Evolutionary conservation across 371 early-diverging fungal species (phyloP).

Genomic region (Apophysomyces ossiformis): DNA sequence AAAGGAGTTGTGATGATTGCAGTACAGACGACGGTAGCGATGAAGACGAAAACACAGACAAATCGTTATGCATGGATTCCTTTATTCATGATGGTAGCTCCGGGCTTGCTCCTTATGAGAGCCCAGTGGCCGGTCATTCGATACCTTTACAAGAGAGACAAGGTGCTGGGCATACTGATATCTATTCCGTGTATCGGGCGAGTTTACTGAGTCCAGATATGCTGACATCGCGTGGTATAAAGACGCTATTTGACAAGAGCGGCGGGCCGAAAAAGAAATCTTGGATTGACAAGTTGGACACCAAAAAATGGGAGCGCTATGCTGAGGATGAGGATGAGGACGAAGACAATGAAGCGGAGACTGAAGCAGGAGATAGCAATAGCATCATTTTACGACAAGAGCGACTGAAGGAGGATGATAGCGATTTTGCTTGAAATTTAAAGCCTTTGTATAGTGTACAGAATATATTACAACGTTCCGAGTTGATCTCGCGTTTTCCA

Average conservation of each 20-base stretch:
- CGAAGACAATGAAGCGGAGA: neutral
- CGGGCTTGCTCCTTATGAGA: neutral
- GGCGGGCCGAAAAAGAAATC: neutral
- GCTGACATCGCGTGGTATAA: constrained; percentile 1
- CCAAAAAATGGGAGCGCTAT: neutral
- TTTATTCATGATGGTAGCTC: constrained; percentile 18
- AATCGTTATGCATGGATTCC: neutral
- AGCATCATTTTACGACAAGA: neutral
- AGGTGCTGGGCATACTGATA: neutral
- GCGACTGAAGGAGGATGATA: neutral
- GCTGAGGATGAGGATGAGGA: constrained; percentile 1
- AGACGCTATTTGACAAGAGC: neutral
- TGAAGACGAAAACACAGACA: neutral
- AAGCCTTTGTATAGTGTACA: too few relatives aligned
- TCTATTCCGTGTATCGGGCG: neutral
- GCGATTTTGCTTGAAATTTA: neutral
- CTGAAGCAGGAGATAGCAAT: neutral
- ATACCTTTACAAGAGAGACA: neutral
- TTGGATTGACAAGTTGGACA: neutral
- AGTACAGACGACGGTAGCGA: constrained; percentile 10
- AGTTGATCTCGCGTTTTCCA: too few relatives aligned
- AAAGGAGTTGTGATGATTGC: constrained; percentile 12
- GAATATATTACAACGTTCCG: too few relatives aligned
- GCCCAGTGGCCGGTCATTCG: neutral
- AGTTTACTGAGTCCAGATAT: constrained; percentile 3